Evolutionary conservation across 2,329 filamentous ascomycete genomes (phyloP).

Genomic region (Cladosporium sp.): DNA sequence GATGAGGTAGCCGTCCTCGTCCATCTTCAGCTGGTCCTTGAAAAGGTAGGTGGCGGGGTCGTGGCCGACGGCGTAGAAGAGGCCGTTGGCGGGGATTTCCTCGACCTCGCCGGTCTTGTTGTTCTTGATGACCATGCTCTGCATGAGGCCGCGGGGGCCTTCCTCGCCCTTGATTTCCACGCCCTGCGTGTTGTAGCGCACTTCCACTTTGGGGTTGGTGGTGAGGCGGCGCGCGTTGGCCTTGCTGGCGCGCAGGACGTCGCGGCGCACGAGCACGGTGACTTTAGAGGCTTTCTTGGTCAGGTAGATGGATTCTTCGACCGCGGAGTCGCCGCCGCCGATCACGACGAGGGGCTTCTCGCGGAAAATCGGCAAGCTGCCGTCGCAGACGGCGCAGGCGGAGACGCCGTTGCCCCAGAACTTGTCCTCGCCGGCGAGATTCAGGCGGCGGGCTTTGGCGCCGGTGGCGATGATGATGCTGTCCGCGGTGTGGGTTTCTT

Average conservation of each 20-base stretch:
- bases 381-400: slow-evolving; percentile 95
- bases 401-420: slow-evolving; percentile 98
- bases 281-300: slow-evolving; percentile 97
- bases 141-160: slow-evolving; percentile 73
- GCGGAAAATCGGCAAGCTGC: slow-evolving; percentile 93
- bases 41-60: slow-evolving; percentile 88
- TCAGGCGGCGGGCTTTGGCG: slow-evolving; percentile 79
- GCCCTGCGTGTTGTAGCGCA: slow-evolving; percentile 77
- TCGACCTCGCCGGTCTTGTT: slow-evolving; percentile 69
- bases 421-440: slow-evolving; percentile 81
- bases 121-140: slow-evolving; percentile 77
- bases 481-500: slow-evolving; percentile 76
- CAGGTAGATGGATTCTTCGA: slow-evolving; percentile 94
- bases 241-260: slow-evolving; percentile 79
- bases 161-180: slow-evolving; percentile 80
- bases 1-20: slow-evolving; percentile 84
- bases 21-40: slow-evolving; percentile 83
- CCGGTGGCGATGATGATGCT: slow-evolving; percentile 91
- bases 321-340: slow-evolving; percentile 91
- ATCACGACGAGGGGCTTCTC: slow-evolving; percentile 95
- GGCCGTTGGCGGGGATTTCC: slow-evolving; percentile 80
- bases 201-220: slow-evolving; percentile 81
- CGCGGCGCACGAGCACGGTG: slow-evolving; percentile 84
- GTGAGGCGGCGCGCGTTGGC: slow-evolving; percentile 87
- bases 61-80: slow-evolving; percentile 97